phyloP scores from a whole-genome alignment of 805 yeast genomes.

The Cyberlindnera mycetangii region DNA sequence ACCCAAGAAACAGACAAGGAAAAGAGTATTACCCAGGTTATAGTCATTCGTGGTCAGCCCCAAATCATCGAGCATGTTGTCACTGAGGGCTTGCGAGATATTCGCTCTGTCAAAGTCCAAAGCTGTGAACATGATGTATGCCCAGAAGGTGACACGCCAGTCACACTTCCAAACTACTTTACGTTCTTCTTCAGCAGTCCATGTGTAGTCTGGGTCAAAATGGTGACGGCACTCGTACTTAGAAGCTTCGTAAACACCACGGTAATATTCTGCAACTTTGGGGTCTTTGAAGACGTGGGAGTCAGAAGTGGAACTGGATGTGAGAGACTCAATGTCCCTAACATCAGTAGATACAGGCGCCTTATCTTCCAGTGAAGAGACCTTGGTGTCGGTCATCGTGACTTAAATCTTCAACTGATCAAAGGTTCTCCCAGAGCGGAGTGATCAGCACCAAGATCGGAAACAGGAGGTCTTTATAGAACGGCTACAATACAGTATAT shows the following conservation, averaged over 20 bases:
- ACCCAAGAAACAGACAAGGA: conserved; percentile 46
- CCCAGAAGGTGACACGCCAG: conserved; percentile 52
- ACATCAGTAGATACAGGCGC: not conserved
- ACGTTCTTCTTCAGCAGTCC: conserved; percentile 53
- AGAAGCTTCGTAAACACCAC: conserved; percentile 42
- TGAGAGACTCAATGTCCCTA: conserved; percentile 1
- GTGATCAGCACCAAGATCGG: no score
- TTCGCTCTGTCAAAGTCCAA: conserved; percentile 60
- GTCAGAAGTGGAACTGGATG: not conserved
- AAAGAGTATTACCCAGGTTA: conserved; percentile 57
- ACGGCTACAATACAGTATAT: no score
- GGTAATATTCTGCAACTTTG: conserved; percentile 43
- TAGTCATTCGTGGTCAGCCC: conserved; percentile 53
- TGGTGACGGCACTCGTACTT: conserved; percentile 52
- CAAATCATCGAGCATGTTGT: conserved; percentile 36
- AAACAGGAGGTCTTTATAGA: no score
- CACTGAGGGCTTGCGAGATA: conserved; percentile 55
- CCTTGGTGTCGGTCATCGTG: no score
- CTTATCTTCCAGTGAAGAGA: no score
- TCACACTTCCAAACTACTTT: conserved; percentile 50
- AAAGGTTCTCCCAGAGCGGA: no score
- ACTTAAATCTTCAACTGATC: no score
- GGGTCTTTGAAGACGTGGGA: conserved; percentile 37
- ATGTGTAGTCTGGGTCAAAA: conserved; percentile 56
- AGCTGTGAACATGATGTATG: conserved; percentile 56